Evolutionary conservation across 345 rosid genomes (phyloP).

Genomic region (Barbarea vulgaris): DNA sequence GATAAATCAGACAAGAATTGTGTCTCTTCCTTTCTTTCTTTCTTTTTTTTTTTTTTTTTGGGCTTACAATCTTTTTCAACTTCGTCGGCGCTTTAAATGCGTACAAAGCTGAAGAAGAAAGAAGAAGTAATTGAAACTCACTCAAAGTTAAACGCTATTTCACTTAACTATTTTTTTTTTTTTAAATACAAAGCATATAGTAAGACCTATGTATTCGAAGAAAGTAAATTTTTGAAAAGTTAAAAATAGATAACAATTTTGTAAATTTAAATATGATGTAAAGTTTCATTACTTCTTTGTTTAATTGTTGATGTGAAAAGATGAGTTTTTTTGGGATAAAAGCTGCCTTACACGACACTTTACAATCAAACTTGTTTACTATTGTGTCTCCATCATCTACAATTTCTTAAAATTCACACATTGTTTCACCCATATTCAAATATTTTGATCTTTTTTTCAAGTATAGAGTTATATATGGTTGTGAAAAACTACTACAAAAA

Average conservation of each 20-base stretch:
- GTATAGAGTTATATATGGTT: background rate
- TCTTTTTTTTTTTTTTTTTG: background rate
- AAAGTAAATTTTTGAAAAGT: background rate
- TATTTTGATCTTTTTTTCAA: background rate
- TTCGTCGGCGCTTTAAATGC: constrained; percentile 41
- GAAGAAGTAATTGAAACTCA: background rate
- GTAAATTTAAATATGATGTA: background rate
- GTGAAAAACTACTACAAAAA: background rate
- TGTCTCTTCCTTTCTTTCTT: background rate
- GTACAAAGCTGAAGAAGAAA: constrained; percentile 1
- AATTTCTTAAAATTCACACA: background rate
- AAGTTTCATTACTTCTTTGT: background rate
- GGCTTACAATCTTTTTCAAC: background rate
- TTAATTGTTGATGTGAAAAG: background rate
- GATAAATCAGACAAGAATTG: background rate
- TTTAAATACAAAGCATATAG: background rate
- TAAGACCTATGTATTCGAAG: background rate
- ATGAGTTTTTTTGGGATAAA: background rate
- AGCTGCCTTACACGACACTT: constrained; percentile 13
- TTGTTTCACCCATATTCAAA: background rate
- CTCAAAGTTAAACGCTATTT: constrained; percentile 9
- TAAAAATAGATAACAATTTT: background rate
- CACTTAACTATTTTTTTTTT: background rate
- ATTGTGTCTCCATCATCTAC: constrained; percentile 3
- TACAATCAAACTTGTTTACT: background rate